phyloP scores from a whole-genome alignment of 2,329 filamentous ascomycete genomes.

The Cladorrhinum sp. region DNA sequence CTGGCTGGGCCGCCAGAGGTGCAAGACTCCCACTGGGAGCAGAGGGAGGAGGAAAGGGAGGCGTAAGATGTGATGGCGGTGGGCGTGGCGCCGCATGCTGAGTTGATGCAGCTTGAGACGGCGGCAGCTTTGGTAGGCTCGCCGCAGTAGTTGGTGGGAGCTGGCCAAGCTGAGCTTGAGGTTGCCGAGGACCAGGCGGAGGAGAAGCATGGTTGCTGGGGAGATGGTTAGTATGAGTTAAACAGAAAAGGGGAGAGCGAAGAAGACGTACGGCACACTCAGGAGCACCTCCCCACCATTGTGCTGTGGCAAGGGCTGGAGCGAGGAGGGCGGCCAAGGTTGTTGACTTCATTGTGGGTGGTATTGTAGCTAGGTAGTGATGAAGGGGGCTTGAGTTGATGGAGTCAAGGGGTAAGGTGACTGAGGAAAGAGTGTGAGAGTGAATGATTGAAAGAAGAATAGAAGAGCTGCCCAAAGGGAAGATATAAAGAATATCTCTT shows the following conservation, averaged over 20 bases:
- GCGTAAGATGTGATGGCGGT: slow-evolving; percentile 32
- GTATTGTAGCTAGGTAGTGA: background rate
- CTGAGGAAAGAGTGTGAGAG: background rate
- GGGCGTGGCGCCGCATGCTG: slow-evolving; percentile 33
- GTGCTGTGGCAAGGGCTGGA: slow-evolving; percentile 30
- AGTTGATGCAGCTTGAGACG: slow-evolving; percentile 29
- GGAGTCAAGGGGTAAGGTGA: background rate
- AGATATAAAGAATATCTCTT: background rate
- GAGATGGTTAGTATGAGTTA: slow-evolving; percentile 14
- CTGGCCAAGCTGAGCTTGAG: slow-evolving; percentile 28
- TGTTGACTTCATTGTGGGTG: slow-evolving; percentile 33
- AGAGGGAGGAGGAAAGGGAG: slow-evolving; percentile 41
- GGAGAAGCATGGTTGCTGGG: slow-evolving; percentile 42
- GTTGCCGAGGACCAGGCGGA: slow-evolving; percentile 34
- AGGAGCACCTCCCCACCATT: slow-evolving; percentile 43
- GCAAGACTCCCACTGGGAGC: slow-evolving; percentile 40
- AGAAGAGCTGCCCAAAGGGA: background rate
- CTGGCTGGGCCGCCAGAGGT: slow-evolving; percentile 38
- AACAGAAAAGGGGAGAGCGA: background rate
- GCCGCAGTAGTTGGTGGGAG: slow-evolving; percentile 33
- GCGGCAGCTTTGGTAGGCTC: slow-evolving; percentile 22
- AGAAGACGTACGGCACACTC: slow-evolving; percentile 40
- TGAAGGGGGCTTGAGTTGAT: background rate
- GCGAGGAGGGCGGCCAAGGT: slow-evolving; percentile 29
- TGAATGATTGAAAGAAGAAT: background rate